Conservation (phyloP, 73 alveolate genomes). For the Tetrahymena thermophila region DNA sequence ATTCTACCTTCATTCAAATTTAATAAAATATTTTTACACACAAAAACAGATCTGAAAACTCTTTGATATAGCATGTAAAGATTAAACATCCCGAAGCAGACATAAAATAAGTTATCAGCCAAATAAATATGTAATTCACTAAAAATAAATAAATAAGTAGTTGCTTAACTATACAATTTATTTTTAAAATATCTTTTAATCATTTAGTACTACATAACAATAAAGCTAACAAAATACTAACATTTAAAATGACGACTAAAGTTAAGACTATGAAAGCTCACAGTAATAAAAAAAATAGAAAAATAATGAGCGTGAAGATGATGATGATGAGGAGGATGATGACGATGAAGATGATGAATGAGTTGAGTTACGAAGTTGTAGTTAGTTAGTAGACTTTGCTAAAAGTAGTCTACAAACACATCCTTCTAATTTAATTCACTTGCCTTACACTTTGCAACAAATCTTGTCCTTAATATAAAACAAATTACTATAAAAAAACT, state of each 20-base stretch:
- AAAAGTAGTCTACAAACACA: not conserved
- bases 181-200: not conserved
- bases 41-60: conserved; percentile 27
- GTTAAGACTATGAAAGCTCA: not conserved
- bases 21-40: no score
- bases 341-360: not conserved
- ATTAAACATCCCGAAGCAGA: conserved; percentile 39
- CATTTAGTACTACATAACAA: not conserved
- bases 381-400: not conserved
- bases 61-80: conserved; percentile 26
- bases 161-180: not conserved
- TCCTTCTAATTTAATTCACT: not conserved
- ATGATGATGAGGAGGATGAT: not conserved
- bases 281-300: not conserved
- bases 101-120: not conserved
- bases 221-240: not conserved
- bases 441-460: not conserved
- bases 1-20: not conserved
- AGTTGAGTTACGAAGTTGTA: not conserved
- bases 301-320: not conserved
- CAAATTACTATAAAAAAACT: not conserved
- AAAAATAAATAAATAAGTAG: not conserved
- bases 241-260: not conserved
- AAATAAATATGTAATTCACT: not conserved
- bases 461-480: not conserved